A percentile compares a stretch with the other conserved stretches of the same genome.
phyloP scores from a whole-genome alignment of 352 stramenopile genomes.

The Aphanomyces stellatus region DNA sequence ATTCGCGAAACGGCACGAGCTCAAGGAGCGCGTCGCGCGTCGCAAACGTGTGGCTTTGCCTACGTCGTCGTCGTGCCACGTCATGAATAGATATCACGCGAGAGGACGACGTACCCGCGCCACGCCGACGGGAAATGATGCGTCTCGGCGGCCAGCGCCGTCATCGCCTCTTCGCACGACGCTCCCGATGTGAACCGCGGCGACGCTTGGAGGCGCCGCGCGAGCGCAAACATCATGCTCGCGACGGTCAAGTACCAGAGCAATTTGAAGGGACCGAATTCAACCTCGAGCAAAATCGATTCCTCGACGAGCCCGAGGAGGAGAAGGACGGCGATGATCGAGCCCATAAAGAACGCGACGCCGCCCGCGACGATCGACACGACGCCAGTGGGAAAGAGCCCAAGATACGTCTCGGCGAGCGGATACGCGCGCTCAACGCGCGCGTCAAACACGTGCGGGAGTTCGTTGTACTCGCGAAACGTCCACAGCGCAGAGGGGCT shows the following conservation, averaged over 20 bases:
- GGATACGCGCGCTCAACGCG: slow-evolving; percentile 89
- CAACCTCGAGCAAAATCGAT: slow-evolving; percentile 92
- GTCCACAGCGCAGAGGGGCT: slow-evolving; percentile 82
- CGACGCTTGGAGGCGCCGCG: slow-evolving; percentile 63
- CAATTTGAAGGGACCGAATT: slow-evolving; percentile 89
- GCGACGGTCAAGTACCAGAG: slow-evolving; percentile 96
- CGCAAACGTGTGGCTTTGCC: slow-evolving; percentile 75
- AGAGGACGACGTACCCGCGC: slow-evolving; percentile 24
- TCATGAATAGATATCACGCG: background rate
- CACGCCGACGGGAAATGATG: slow-evolving; percentile 96
- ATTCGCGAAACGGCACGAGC: slow-evolving; percentile 92
- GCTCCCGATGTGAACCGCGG: slow-evolving; percentile 69
- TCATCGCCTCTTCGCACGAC: slow-evolving; percentile 79
- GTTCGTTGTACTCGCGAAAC: slow-evolving; percentile 98
- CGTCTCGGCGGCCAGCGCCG: slow-evolving; percentile 84
- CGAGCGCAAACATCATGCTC: slow-evolving; percentile 69
- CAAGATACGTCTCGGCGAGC: slow-evolving; percentile 89
- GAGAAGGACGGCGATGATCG: slow-evolving; percentile 92
- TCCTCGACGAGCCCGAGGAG: slow-evolving; percentile 92
- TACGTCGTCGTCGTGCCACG: slow-evolving; percentile 21
- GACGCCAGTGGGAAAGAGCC: slow-evolving; percentile 88
- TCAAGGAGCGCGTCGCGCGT: slow-evolving; percentile 81
- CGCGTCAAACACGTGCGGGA: slow-evolving; percentile 94
- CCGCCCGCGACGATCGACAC: slow-evolving; percentile 87
- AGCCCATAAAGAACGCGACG: slow-evolving; percentile 93